A percentile compares a stretch with the other conserved stretches of the same genome.
Conservation (phyloP, 345 rosid genomes). For the Salix brachista region DNA sequence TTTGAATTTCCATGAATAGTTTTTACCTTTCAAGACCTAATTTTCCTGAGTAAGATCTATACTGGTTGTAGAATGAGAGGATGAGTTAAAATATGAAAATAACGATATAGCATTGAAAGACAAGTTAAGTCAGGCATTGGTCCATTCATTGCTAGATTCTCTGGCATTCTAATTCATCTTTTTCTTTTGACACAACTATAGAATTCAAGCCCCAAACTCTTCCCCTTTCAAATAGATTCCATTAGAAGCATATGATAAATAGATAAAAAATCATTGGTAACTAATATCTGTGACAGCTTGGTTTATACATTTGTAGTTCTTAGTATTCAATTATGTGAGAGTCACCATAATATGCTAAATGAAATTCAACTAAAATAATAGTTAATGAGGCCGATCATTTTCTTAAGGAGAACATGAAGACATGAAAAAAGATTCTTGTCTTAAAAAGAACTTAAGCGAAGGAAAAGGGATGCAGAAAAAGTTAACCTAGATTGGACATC, state of each 20-base stretch:
- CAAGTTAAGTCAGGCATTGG: background rate
- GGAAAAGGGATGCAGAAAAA: background rate
- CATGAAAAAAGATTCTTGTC: background rate
- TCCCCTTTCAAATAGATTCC: background rate
- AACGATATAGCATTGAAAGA: background rate
- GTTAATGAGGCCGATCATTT: too few relatives aligned
- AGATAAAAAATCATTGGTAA: too few relatives aligned
- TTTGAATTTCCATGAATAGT: background rate
- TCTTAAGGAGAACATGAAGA: background rate
- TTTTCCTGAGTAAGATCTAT: background rate
- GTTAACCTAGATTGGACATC: constrained; percentile 84
- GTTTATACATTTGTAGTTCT: too few relatives aligned
- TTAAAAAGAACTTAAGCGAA: background rate
- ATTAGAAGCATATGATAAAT: background rate
- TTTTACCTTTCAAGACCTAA: background rate
- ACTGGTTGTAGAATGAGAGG: background rate
- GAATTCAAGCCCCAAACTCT: background rate
- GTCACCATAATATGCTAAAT: too few relatives aligned
- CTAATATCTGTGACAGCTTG: too few relatives aligned
- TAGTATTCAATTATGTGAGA: too few relatives aligned
- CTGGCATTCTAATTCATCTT: background rate
- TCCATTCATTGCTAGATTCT: too few relatives aligned
- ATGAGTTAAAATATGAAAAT: too few relatives aligned
- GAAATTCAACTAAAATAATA: too few relatives aligned
- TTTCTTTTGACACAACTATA: background rate